Conservation (phyloP, 1,139 yeast genomes). For the Candida tropicalis region DNA sequence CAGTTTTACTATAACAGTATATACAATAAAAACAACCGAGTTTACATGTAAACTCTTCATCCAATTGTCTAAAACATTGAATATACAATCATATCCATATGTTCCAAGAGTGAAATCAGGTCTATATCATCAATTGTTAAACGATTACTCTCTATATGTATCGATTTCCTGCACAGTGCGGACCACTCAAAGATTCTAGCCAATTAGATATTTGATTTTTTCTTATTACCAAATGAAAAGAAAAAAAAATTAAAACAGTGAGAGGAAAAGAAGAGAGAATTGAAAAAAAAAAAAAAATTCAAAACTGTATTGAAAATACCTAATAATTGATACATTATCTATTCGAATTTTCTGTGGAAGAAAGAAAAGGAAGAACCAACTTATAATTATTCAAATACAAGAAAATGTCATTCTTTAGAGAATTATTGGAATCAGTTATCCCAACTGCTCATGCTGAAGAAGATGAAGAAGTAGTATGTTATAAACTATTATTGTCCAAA, state of each 20-base stretch:
- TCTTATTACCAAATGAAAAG: conserved; percentile 6
- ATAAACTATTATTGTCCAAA: too few species aligned
- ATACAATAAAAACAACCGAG: too few species aligned
- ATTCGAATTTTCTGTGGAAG: conserved; percentile 2
- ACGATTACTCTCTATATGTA: neutral
- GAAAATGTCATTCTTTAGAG: conserved; percentile 62
- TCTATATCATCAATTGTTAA: neutral
- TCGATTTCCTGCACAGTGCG: conserved; percentile 7
- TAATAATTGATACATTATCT: conserved; percentile 1
- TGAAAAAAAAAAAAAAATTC: conserved; percentile 1
- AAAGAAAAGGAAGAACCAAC: conserved; percentile 2
- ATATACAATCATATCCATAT: too few species aligned
- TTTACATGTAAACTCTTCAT: too few species aligned
- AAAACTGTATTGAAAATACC: neutral
- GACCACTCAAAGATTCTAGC: conserved; percentile 5
- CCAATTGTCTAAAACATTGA: too few species aligned
- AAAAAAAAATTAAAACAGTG: neutral
- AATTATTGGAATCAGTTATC: conserved; percentile 77
- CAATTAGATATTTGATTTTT: conserved; percentile 16
- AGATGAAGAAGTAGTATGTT: conserved; percentile 36
- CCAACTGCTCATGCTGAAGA: conserved; percentile 92
- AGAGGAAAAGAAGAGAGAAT: conserved; percentile 1
- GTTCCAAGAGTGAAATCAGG: too few species aligned
- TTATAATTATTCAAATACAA: conserved; percentile 3
- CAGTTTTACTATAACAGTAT: too few species aligned